Base-by-base conservation (phyloP, 2,329 filamentous ascomycete genomes). In the Penicillium sp. region DNA sequence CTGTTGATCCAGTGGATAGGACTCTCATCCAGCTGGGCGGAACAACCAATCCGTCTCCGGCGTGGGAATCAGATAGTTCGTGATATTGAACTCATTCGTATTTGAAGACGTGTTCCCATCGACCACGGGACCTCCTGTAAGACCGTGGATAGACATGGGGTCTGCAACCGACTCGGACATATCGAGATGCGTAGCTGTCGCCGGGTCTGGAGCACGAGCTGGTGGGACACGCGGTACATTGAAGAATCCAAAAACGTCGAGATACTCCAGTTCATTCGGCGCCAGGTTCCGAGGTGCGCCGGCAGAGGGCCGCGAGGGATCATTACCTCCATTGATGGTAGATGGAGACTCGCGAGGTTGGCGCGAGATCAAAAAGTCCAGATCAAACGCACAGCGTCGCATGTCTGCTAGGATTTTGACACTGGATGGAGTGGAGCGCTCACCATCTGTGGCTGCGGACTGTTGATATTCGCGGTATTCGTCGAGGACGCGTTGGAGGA, bases 181-280 rank as follows among this genome's bases (percentile, higher is more conserved):
- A 24, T 64, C 62, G n/a, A 66, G 43, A 28, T 57, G 56, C 6
- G 47, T 44, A 5, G 59, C 57, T 8, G 60, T 58, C 5, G 57
- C 58, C 5, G 57, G 56, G 20, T 66, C 64, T 9, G 63, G 55
- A 1, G 64, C 63, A 5, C 70, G 62, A 4, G 64, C 49, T 18
- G 73, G 69, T 0, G 80, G 80, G 23, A 95, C 73, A 15, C 89
- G 77, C 1, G 91, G 91, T 48, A 95, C 83, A 65, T 95, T 95
- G 77, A 95, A 96, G 66, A 95, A 95, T 60, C 93, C 89, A 66
- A 96, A 95, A 0, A 95, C 88, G 61, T 95, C 90, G 2, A 95
- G 75, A 65, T 95, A 95, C 66, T 95, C 91, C 3, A 95, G 75
- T 63, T 95, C 89, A 58, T 93, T 89, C 1, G 87, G 81, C 8